phyloP scores from a whole-genome alignment of 2,329 filamentous ascomycete genomes.

The Dactylellina haptotyla region DNA sequence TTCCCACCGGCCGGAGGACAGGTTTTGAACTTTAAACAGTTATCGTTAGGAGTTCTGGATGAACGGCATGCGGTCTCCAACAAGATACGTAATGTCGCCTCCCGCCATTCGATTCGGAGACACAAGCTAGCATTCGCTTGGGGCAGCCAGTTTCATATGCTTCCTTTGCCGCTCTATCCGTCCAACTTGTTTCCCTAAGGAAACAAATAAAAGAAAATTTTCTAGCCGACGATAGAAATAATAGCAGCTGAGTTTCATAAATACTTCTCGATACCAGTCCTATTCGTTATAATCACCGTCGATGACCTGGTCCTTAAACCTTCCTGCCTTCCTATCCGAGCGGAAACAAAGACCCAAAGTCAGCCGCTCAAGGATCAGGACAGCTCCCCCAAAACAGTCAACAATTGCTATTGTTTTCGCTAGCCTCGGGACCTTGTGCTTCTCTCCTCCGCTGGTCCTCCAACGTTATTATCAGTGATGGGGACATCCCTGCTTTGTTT shows the following conservation, averaged over 20 bases:
- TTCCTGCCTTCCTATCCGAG: conserved; percentile 27
- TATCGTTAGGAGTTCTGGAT: conserved; percentile 20
- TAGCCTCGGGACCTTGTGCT: conserved; percentile 45
- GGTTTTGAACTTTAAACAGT: conserved; percentile 23
- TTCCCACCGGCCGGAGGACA: background rate
- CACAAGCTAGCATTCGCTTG: conserved; percentile 32
- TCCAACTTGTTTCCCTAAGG: conserved; percentile 11
- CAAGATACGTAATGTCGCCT: conserved; percentile 37
- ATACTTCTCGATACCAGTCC: background rate
- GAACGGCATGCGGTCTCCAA: conserved; percentile 21
- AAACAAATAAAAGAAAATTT: conserved; percentile 10
- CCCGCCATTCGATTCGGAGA: conserved; percentile 17
- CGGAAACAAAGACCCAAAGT: conserved; percentile 25
- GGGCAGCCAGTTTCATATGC: conserved; percentile 23
- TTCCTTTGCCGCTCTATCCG: conserved; percentile 45
- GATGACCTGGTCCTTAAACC: background rate
- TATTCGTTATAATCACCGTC: background rate
- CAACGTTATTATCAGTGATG: conserved; percentile 26
- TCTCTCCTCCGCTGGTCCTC: conserved; percentile 28
- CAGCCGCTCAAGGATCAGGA: conserved; percentile 50
- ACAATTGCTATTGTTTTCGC: conserved; percentile 52
- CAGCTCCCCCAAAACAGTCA: conserved; percentile 34
- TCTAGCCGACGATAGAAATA: background rate
- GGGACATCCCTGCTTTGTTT: conserved; percentile 49
- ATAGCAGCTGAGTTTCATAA: background rate